Evolutionary conservation across 495 filamentous ascomycete genomes (phyloP), one percentile per base, ranked within the genome.

Genomic region (Hyaloscypha finlandica): DNA sequence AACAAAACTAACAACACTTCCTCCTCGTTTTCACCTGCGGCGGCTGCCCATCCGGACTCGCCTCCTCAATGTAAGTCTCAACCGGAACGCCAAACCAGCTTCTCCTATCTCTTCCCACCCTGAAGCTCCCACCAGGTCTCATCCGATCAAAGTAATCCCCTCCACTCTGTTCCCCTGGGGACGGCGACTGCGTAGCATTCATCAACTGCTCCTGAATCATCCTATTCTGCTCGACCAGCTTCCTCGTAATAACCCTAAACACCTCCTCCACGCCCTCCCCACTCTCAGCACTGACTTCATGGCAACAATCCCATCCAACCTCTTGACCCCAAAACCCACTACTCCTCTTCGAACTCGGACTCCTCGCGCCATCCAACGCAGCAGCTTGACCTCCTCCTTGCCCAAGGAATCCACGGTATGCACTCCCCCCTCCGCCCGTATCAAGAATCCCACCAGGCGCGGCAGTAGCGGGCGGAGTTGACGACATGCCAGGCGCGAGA

Each of bases 211-310:
- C 81, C 68, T 87, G 83, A 51, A 88, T 86, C 74, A 86, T 87
- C 73, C 90, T 85, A 70, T 91, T 87, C 82, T 95, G 92, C 81
- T 97, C 94, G 35, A 99, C 94, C 64, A 99, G 82, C 77, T 97
- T 97, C 73, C 95, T 81, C 45, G 94, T 93, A 48, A 97, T 95
- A 20, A 97, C 94, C 0, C 93, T 85, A 71, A 99, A 99, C 0
- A 99, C 94, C 80, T 99, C 95, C 61, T 99, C 95, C 12, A 99
- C 92, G 4, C 94, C 94, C 80, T 98, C 94, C 20, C 95, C 95
- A 74, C 91, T 92, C 81, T 93, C 92, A 29, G 94, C 94, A 71
- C 89, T 92, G 71, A 99, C 94, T 80, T 99, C 94, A 77, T 98
- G 94, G 73, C 94, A 97, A 68, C 92, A 94, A 73, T 97, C 94